Base-by-base conservation (phyloP, 2,329 filamentous ascomycete genomes). In the Lasiodiplodia gonubiensis region DNA sequence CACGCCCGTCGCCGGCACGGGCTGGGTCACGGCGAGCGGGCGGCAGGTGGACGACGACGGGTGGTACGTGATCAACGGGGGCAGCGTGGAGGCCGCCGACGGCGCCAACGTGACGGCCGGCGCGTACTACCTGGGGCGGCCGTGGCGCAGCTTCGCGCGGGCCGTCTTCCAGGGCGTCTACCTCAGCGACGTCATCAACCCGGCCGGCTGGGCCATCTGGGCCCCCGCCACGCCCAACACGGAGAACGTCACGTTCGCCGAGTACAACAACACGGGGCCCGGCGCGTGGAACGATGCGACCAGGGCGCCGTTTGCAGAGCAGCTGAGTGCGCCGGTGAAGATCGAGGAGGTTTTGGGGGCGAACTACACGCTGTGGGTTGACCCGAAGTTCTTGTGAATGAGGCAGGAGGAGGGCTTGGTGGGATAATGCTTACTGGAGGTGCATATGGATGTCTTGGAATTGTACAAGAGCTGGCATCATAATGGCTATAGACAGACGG, bases 241-340 rank as follows among this genome's bases (percentile, higher is more conserved):
- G 60, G 35, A 68, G 61, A n/a, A 68, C 57, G 65, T 65, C 23
- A 57, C 52, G 14, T 66, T 59, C 30, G 64, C 37, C 10, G 87
- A 89, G 78, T 88, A 84, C 70, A 75, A 70, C 12, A 89, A 89
- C 74, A 81, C 81, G 0, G 87, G 87, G 0, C 71, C 78, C n/a
- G 87, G 88, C 2, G 80, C 85, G 8, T 72, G 77, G 16, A 79
- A 78, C 0, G 80, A 86, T 51, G 18, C 2, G 1, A 25, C 42
- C 16, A 48, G 59, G 48, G 84, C 46, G 16, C 16, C 12, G 21
- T 63, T 52, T 23, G 16, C 42, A 2, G 10, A 49, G 42, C 23
- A 59, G 55, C 16, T 59, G 21, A 14, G 4, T 2, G 23, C 21
- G 12, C 21, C 37, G 18, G 72, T 86, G n/a, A 69, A 71, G 5